Conservation (phyloP, 1,139 yeast genomes). For the Saccharomyces hybrid region DNA sequence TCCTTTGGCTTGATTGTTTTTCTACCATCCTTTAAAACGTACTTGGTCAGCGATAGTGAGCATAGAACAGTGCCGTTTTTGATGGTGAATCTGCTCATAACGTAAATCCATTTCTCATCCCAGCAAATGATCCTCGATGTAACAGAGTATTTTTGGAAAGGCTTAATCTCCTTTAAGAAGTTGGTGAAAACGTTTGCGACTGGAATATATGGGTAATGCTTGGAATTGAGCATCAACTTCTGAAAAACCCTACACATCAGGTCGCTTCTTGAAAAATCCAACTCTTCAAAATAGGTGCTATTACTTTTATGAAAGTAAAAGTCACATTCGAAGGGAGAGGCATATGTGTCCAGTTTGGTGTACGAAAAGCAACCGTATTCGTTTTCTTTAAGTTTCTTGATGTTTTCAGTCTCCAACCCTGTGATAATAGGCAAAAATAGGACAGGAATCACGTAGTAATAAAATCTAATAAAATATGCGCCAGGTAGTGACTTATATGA, state of each 20-base stretch:
- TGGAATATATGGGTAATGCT: conserved; percentile 61
- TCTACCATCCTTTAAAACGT: conserved; percentile 70
- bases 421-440: conserved; percentile 35
- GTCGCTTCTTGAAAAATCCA: conserved; percentile 75
- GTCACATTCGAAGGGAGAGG: conserved; percentile 76
- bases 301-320: conserved; percentile 82
- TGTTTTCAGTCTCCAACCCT: conserved; percentile 20
- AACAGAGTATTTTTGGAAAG: conserved; percentile 53
- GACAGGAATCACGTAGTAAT: conserved; percentile 38
- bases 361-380: conserved; percentile 37
- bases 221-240: conserved; percentile 41
- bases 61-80: conserved; percentile 39
- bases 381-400: conserved; percentile 17
- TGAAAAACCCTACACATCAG: conserved; percentile 51
- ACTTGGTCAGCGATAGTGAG: conserved; percentile 65
- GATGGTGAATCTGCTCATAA: conserved; percentile 44
- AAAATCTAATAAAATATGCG: conserved; percentile 59
- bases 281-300: conserved; percentile 73
- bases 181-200: conserved; percentile 64
- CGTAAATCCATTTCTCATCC: conserved; percentile 83
- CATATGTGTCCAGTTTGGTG: conserved; percentile 46
- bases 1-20: conserved; percentile 61
- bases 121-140: conserved; percentile 63
- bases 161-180: conserved; percentile 65
- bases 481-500: conserved; percentile 61